Base-by-base conservation (phyloP, 2,329 filamentous ascomycete genomes). In the Thelonectria discophora region DNA sequence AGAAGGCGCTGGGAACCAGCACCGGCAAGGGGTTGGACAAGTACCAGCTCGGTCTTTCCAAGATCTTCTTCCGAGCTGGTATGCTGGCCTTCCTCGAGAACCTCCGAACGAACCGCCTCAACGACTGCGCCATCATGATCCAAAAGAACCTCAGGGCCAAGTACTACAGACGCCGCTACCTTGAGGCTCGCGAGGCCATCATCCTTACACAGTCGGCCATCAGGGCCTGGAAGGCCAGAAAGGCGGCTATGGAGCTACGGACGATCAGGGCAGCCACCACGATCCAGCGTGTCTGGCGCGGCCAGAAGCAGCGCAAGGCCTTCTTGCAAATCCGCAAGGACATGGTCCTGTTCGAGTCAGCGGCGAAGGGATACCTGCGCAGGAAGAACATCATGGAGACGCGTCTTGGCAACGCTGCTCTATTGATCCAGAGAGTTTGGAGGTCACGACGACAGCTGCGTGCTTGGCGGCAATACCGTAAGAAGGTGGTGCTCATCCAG, bases 61-160 rank as follows among this genome's bases (percentile, higher is more conserved):
- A 99, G 82, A 97, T 99, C 75, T 99, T 99, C 82, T 99, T 99
- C 88, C 91, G 95, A 63, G 95, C 95, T 58, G 95, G 95, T 78
- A 99, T 99, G 95, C 89, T 99, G 71, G 95, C 95, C 7, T 97
- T 97, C 81, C 82, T 99, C 52, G 95, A 99, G 80, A 97, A 97
- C 69, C 84, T 97, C 67, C 89, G 95, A 61, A 97, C 95, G 12
- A 92, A 85, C 67, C 89, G 94, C 61, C 85, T 99, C 74, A 98
- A 97, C 75, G 91, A 93, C 68, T 97, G 94, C 69, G 95, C 95
- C 12, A 92, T 97, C 70, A 91, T 99, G 88, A 99, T 99, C 58
- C 95, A 99, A 79, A 99, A 99, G 88, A 99, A 99, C 74, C 81
- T 99, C 58, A 91, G 89, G 66, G 93, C 93, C 76, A 97, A 97